Evolutionary conservation across 371 early-diverging fungal genomes (phyloP).

Genomic region (Apophysomyces variabilis): DNA sequence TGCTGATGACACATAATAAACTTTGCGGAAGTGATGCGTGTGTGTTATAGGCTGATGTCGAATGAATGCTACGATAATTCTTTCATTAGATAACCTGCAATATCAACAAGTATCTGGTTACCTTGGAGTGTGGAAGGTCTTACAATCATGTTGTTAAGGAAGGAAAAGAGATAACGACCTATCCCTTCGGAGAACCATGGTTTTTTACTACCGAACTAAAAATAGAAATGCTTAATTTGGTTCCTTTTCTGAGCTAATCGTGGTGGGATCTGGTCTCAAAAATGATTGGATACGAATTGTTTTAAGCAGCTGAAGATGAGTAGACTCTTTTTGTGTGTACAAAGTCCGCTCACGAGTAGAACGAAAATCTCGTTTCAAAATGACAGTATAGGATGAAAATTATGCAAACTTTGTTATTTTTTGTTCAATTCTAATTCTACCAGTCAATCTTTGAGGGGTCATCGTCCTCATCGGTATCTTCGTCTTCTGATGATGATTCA

Average conservation of each 20-base stretch:
- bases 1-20: neutral
- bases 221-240: too few species aligned
- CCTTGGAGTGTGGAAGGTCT: constrained; percentile 18
- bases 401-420: constrained; percentile 3
- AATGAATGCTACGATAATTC: neutral
- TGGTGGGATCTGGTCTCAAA: too few species aligned
- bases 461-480: constrained; percentile 39
- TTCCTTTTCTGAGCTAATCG: too few species aligned
- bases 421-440: constrained; percentile 23
- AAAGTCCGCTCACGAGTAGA: too few species aligned
- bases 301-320: too few species aligned
- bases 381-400: neutral
- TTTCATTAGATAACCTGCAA: neutral
- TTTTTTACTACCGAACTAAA: too few species aligned
- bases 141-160: neutral
- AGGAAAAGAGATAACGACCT: neutral
- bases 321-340: too few species aligned
- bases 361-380: too few species aligned
- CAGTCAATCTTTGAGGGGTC: constrained; percentile 49
- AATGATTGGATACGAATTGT: too few species aligned
- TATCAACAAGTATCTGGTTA: neutral
- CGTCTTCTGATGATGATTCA: constrained; percentile 35
- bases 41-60: neutral
- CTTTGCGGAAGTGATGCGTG: constrained; percentile 4
- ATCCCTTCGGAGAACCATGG: too few species aligned